Base-by-base conservation (phyloP, 305 asterid genomes). In the Lippia alba region DNA sequence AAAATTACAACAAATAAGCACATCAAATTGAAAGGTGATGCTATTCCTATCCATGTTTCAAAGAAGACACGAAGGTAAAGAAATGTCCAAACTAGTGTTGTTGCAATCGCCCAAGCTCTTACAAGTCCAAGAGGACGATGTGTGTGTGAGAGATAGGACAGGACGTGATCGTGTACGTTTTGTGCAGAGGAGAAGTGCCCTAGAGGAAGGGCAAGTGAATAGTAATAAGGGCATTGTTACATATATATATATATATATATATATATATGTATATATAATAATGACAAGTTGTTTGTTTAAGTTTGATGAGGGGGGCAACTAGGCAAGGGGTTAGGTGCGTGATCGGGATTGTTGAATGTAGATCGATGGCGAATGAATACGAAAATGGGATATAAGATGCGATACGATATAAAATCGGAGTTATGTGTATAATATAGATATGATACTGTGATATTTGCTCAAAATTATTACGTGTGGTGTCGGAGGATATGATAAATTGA, bases 171-270 rank as follows among this genome's bases (percentile, higher is more conserved):
- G 10, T 44, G 14, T 44, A 44, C 10, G 10, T 2, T 41, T 24
- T 39, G 45, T 73, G 71, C 45, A 56, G 70, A 24, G 18, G 12
- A 53, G 24, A 50, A 72, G 7, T 81, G 79, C 83, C 86, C 81
- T 72, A 40, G n/a, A 69, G 77, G 51, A 45, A 12, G 72, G 83
- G 86, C 19, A 81, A 81, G 9, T 72, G 75, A 56, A 61, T 20
- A 67, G 19, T 1, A 9, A 17, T 46, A 14, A 12, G 34, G 19
- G 20, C 4, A 39, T 39, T 4, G 7, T 39, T 39, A 39, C 45
- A 39, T 4, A 9, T 39, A 6, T 6, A 5, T 39, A 7, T 39
- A 39, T 39, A 0, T 46, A 56, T 12, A 12, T 6, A 17, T 6
- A 30, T n/a, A 5, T 39, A 7, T 39, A 39, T 39, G 4, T 46